These are phyloP conservation scores for Excoecaria agallocha DNA, from an alignment of 345 rosid genomes.

Conservation along the genomic window DNA sequence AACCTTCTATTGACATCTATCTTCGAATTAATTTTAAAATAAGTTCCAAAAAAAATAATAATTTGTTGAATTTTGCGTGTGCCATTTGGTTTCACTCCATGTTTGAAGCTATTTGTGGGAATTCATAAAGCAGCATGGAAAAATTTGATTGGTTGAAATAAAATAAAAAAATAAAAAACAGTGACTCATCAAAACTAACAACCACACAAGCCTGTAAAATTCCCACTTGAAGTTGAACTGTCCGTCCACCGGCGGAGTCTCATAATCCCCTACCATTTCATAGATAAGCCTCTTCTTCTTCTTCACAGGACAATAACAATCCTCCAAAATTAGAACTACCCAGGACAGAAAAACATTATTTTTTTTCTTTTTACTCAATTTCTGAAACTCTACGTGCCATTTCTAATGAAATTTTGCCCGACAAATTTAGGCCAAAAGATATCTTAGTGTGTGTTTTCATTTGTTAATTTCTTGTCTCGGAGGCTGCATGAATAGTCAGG, in stretches of 20 bases:
- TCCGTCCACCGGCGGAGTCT: conserved; percentile 18
- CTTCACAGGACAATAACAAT: too few species aligned
- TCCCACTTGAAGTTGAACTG: conserved; percentile 11
- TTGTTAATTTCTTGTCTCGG: conserved; percentile 3
- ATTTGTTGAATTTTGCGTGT: too few species aligned
- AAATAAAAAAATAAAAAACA: too few species aligned
- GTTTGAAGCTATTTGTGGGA: conserved; percentile 20
- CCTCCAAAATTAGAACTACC: background rate
- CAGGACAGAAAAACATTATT: background rate
- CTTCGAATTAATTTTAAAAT: too few species aligned
- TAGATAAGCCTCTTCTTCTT: conserved; percentile 9
- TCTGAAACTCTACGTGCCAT: background rate
- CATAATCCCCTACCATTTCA: background rate
- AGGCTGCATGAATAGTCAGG: conserved; percentile 61
- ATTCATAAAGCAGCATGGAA: conserved; percentile 24
- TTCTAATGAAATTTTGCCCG: conserved; percentile 9
- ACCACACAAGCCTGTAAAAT: conserved; percentile 16
- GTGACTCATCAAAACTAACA: conserved; percentile 3
- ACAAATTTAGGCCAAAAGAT: background rate
- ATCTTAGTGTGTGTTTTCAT: background rate
- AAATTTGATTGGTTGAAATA: conserved; percentile 2
- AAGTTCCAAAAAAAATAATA: too few species aligned
- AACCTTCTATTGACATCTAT: too few species aligned
- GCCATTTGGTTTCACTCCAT: too few species aligned
- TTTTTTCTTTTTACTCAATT: background rate